A percentile compares a stretch with the other conserved stretches of the same genome.
These are phyloP conservation scores for Aspergillus bertholletiae DNA, from an alignment of 495 filamentous ascomycete species.

Conservation along the genomic window DNA sequence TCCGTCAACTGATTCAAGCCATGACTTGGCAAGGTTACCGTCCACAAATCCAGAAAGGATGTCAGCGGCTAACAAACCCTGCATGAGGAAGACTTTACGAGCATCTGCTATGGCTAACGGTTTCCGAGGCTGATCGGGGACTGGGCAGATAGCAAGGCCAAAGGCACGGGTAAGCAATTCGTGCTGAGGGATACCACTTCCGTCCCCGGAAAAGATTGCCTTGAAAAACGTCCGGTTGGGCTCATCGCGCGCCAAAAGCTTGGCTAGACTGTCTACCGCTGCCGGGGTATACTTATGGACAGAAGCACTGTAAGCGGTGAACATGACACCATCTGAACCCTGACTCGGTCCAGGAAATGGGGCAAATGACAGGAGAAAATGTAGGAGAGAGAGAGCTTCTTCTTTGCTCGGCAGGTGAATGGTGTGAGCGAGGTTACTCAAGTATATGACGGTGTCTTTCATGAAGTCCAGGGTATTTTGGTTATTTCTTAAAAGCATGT, in stretches of 20 bases:
- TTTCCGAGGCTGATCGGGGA: constrained; percentile 62
- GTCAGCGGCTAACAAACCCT: constrained; percentile 87
- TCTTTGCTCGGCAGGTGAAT: constrained; percentile 84
- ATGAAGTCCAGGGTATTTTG: constrained; percentile 88
- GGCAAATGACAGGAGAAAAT: constrained; percentile 87
- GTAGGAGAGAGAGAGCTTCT: constrained; percentile 79
- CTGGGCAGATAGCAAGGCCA: constrained; percentile 76
- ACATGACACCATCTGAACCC: constrained; percentile 60
- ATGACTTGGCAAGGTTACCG: constrained; percentile 65
- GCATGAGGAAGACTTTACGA: constrained; percentile 82
- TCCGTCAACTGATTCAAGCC: constrained; percentile 82
- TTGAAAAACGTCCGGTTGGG: constrained; percentile 83
- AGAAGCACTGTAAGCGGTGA: constrained; percentile 73
- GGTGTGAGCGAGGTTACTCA: constrained; percentile 80
- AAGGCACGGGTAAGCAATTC: constrained; percentile 88
- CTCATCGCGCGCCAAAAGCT: constrained; percentile 88
- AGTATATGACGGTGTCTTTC: constrained; percentile 86
- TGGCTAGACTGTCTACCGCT: constrained; percentile 86
- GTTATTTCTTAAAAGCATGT: constrained; percentile 75
- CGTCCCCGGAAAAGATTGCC: constrained; percentile 73
- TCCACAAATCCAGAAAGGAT: constrained; percentile 77
- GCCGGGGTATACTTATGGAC: constrained; percentile 85
- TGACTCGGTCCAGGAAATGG: constrained; percentile 59
- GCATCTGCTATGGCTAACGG: constrained; percentile 66
- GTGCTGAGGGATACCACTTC: constrained; percentile 54